These are phyloP conservation scores for Nicotiana tabacum DNA, from an alignment of 257 asterid genomes.

Conservation along the genomic window DNA sequence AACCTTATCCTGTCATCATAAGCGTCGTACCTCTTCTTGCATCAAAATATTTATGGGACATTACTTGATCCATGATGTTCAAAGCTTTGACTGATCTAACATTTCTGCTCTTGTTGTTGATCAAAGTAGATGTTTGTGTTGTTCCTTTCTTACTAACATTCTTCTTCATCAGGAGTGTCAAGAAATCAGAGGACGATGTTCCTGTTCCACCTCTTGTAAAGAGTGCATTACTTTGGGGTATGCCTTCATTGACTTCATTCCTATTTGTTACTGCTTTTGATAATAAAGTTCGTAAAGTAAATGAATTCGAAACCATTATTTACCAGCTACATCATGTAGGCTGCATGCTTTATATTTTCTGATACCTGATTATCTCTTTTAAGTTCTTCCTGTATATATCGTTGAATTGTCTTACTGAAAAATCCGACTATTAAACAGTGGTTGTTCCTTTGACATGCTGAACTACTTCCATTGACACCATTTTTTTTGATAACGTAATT, in stretches of 20 bases:
- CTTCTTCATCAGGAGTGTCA: slow-evolving; percentile 54
- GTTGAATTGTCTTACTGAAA: background rate
- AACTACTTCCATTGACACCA: background rate
- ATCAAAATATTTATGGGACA: background rate
- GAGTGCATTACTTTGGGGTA: slow-evolving; percentile 98
- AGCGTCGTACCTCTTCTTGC: background rate
- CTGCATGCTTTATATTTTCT: background rate
- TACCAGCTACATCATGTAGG: background rate
- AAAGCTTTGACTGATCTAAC: background rate
- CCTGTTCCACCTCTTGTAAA: slow-evolving; percentile 94
- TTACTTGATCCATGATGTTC: background rate
- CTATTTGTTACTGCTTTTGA: slow-evolving; percentile 1
- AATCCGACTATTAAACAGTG: background rate
- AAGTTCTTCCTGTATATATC: background rate
- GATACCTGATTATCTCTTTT: background rate
- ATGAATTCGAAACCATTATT: background rate
- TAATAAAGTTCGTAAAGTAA: background rate
- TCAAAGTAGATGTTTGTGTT: slow-evolving; percentile 5
- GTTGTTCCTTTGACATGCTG: background rate
- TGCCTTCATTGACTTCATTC: slow-evolving; percentile 17
- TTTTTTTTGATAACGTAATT: background rate
- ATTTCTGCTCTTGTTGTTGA: background rate
- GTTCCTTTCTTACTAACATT: background rate
- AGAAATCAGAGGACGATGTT: slow-evolving; percentile 79
- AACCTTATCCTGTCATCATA: background rate